A percentile compares a stretch with the other conserved stretches of the same genome.
These are phyloP conservation scores for Sporothrix luriei DNA, from an alignment of 2,329 filamentous ascomycete genomes.

Conservation along the genomic window DNA sequence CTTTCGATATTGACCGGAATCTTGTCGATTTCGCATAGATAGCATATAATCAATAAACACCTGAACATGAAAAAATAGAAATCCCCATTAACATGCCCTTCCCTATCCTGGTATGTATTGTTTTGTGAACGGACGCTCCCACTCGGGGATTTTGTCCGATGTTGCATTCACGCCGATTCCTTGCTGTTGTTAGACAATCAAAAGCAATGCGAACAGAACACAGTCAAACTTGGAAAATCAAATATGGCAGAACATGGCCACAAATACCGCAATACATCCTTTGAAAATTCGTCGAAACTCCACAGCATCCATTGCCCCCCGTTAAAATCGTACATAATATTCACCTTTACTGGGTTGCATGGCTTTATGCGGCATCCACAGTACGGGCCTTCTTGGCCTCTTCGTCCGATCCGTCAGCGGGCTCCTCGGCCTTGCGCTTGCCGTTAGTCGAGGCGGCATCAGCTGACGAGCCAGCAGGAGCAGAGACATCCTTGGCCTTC, in stretches of 20 bases:
- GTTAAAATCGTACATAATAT: constrained; percentile 15
- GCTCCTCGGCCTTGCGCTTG: constrained; percentile 50
- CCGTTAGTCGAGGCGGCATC: constrained; percentile 42
- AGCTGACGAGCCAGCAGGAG: constrained; percentile 38
- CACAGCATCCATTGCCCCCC: neutral
- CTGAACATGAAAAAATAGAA: neutral
- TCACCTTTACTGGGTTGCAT: neutral
- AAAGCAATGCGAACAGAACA: neutral
- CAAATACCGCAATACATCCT: neutral
- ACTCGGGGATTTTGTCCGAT: neutral
- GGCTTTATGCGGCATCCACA: constrained; percentile 18
- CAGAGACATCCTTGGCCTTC: constrained; percentile 51
- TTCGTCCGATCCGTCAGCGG: constrained; percentile 39
- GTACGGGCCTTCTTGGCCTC: constrained; percentile 44
- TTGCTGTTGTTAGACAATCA: neutral
- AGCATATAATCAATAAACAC: constrained; percentile 4
- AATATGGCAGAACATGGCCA: neutral
- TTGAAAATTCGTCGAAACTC: neutral
- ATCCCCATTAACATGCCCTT: neutral
- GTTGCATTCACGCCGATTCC: neutral
- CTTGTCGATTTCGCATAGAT: neutral
- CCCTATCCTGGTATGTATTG: constrained; percentile 12
- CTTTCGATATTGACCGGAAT: neutral
- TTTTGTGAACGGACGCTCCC: neutral
- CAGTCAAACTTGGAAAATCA: neutral